phyloP scores from a whole-genome alignment of 208 protist species.

The Trypanosoma rangeli region DNA sequence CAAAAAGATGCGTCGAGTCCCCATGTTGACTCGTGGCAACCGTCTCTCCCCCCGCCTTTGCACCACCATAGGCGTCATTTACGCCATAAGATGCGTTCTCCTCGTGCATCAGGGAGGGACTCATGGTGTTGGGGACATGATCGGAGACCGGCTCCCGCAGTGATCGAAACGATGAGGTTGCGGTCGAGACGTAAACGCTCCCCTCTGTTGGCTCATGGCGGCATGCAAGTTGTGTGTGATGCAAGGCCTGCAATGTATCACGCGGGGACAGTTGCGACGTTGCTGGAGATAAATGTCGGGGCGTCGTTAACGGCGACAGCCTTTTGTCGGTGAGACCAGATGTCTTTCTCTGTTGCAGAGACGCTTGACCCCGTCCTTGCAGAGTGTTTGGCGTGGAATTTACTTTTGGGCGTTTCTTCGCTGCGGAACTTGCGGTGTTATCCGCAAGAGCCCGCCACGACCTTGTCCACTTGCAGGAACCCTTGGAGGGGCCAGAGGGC shows the following conservation, averaged over 20 bases:
- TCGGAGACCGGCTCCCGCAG: neutral
- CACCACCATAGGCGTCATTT: neutral
- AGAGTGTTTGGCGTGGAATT: neutral
- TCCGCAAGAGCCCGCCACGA: constrained; percentile 6
- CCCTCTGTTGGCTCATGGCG: neutral
- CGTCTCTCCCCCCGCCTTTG: neutral
- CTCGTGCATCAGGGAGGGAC: neutral
- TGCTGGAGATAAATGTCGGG: no score
- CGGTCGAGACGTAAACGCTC: neutral
- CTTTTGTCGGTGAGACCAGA: neutral
- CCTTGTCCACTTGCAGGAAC: constrained; percentile 17
- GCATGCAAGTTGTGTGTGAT: neutral
- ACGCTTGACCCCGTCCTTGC: neutral
- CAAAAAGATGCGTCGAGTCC: neutral
- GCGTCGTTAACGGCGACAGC: constrained; percentile 1
- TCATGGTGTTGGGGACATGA: neutral
- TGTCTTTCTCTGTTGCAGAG: neutral
- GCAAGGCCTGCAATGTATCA: neutral
- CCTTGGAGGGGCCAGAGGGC: neutral
- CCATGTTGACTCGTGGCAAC: neutral
- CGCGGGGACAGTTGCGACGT: neutral
- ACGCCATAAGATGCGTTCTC: neutral
- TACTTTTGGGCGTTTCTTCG: constrained; percentile 10
- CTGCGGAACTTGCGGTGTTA: constrained; percentile 15
- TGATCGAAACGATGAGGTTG: neutral